A percentile compares a stretch with the other conserved stretches of the same genome.
Conservation (phyloP, 495 filamentous ascomycete genomes). For the Aspergillus panamensis region DNA sequence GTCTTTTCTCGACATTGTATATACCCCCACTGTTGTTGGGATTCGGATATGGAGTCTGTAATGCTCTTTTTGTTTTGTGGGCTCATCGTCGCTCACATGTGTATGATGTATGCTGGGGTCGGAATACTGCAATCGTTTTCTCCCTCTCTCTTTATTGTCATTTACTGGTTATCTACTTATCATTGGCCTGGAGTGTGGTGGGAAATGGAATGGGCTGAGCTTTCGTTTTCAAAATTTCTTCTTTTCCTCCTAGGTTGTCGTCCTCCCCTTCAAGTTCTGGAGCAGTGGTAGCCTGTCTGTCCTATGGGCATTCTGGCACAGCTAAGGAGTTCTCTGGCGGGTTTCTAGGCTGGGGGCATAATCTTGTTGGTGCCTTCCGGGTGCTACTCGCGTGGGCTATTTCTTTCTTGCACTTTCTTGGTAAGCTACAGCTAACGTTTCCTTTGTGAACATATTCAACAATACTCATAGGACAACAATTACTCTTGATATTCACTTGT, state of each 20-base stretch:
- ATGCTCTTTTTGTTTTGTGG: slow-evolving; percentile 18
- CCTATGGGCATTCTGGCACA: background rate
- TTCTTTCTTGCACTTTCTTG: too few relatives aligned
- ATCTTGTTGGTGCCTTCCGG: background rate
- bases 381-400: too few relatives aligned
- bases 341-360: background rate
- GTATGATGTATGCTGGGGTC: slow-evolving; percentile 37
- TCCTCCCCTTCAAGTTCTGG: slow-evolving; percentile 1
- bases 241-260: slow-evolving; percentile 12
- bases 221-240: slow-evolving; percentile 17
- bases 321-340: background rate
- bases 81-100: slow-evolving; percentile 20
- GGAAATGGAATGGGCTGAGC: slow-evolving; percentile 32
- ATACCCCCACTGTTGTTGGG: slow-evolving; percentile 29
- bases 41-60: slow-evolving; percentile 19
- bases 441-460: too few relatives aligned
- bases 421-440: too few relatives aligned
- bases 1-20: slow-evolving; percentile 24
- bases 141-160: slow-evolving; percentile 19
- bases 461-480: too few relatives aligned
- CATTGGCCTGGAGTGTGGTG: slow-evolving; percentile 36
- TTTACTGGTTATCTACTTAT: slow-evolving; percentile 14
- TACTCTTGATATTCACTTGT: too few relatives aligned
- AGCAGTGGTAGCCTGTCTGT: background rate
- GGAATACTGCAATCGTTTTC: slow-evolving; percentile 26